A percentile compares a stretch with the other conserved stretches of the same genome.
These are phyloP conservation scores for Zygoascus meyerae DNA, from an alignment of 1,139 yeast species.

Conservation along the genomic window DNA sequence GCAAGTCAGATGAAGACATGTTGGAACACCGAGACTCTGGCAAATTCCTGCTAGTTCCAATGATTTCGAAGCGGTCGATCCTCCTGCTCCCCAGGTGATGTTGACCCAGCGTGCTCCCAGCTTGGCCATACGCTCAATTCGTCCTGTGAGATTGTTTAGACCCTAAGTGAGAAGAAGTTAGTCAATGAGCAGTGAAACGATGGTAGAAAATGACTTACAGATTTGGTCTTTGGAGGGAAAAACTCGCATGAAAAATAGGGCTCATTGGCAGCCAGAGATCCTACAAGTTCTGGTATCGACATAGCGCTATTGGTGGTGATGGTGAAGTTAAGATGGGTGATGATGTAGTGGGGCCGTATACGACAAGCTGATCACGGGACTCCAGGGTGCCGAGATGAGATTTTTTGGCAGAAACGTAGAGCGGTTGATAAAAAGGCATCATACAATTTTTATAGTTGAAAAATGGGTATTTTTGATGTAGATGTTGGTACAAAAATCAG, in stretches of 20 bases:
- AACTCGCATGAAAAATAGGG: slow-evolving; percentile 84
- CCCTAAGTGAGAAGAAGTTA: slow-evolving; percentile 43
- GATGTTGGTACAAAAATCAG: too few relatives aligned
- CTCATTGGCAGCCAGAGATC: slow-evolving; percentile 44
- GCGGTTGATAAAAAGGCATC: too few relatives aligned
- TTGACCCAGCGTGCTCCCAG: slow-evolving; percentile 85
- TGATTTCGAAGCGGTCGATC: slow-evolving; percentile 84
- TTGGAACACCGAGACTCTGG: slow-evolving; percentile 67
- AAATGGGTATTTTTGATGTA: too few relatives aligned
- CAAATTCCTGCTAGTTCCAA: slow-evolving; percentile 76
- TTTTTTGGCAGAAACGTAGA: too few relatives aligned
- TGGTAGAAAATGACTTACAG: too few relatives aligned
- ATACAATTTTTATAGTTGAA: too few relatives aligned
- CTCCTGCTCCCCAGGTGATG: slow-evolving; percentile 99
- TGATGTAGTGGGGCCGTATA: too few relatives aligned
- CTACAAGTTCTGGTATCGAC: slow-evolving; percentile 54
- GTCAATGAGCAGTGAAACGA: too few relatives aligned
- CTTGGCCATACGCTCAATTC: slow-evolving; percentile 84
- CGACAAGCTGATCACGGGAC: too few relatives aligned
- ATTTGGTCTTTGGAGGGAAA: slow-evolving; percentile 93
- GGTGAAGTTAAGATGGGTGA: neutral
- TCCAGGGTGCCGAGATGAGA: too few relatives aligned
- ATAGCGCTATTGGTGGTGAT: slow-evolving; percentile 27
- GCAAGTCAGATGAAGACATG: slow-evolving; percentile 92
- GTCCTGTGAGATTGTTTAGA: slow-evolving; percentile 70